These are phyloP conservation scores for Globisporangium irregulare DNA, from an alignment of 352 stramenopile species.

Conservation along the genomic window DNA sequence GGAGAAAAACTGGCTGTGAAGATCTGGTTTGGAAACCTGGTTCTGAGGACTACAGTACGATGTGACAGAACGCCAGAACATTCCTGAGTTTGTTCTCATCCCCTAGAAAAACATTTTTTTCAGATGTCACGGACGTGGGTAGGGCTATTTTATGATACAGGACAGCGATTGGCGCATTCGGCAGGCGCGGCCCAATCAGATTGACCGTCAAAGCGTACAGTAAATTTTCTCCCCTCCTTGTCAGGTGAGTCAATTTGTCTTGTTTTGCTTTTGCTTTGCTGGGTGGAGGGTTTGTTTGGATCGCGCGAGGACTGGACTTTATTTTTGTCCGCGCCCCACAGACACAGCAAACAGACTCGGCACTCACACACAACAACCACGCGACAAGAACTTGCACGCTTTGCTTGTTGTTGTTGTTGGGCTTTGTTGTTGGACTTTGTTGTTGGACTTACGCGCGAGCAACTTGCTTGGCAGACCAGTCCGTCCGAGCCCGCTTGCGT, in stretches of 20 bases:
- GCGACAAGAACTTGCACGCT: conserved; percentile 7
- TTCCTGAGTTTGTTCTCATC: not conserved
- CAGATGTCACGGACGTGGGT: not conserved
- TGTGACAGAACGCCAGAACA: conserved; percentile 1
- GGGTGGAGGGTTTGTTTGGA: conserved; percentile 6
- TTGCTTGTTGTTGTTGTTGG: not conserved
- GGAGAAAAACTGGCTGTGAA: not conserved
- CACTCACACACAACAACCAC: conserved; percentile 5
- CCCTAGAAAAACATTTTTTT: not conserved
- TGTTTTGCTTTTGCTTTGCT: conserved; percentile 5
- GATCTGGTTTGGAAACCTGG: not conserved
- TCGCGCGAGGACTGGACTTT: conserved; percentile 13
- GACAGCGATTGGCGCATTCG: no score
- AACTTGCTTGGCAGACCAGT: not conserved
- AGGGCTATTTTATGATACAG: not conserved
- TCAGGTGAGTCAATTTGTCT: not conserved
- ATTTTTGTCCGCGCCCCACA: conserved; percentile 14
- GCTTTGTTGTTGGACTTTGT: not conserved
- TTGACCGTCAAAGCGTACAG: not conserved
- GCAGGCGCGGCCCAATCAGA: not conserved
- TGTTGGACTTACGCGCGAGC: not conserved
- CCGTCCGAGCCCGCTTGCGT: not conserved
- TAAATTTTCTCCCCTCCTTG: not conserved
- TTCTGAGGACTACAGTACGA: conserved; percentile 1
- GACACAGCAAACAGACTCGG: not conserved